Conservation (phyloP, 2,329 filamentous ascomycete genomes). For the Leptographium wingfieldii region DNA sequence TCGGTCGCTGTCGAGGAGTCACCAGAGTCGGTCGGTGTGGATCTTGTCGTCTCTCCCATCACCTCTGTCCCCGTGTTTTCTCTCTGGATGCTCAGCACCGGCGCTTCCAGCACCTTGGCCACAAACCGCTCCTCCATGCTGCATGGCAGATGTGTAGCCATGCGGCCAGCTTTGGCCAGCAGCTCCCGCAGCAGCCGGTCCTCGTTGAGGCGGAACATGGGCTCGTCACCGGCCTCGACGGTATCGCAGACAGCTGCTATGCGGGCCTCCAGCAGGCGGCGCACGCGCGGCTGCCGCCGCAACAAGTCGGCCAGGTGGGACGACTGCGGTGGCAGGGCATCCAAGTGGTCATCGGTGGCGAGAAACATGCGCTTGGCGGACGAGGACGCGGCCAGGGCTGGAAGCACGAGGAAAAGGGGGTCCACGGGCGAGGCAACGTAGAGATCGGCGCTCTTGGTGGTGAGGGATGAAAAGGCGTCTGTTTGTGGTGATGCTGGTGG, state of each 20-base stretch:
- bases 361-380: conserved; percentile 52
- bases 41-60: not conserved
- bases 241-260: conserved; percentile 66
- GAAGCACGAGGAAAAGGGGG: conserved; percentile 69
- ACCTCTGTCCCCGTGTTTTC: no score
- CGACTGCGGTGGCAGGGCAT: conserved; percentile 41
- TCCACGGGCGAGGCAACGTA: conserved; percentile 77
- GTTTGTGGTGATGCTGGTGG: not conserved
- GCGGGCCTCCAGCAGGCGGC: conserved; percentile 45
- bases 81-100: conserved; percentile 52
- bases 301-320: conserved; percentile 49
- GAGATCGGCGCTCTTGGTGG: conserved; percentile 59
- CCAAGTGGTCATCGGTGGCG: conserved; percentile 59
- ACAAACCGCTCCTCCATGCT: conserved; percentile 85
- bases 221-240: conserved; percentile 71
- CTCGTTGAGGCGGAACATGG: conserved; percentile 69
- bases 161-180: conserved; percentile 56
- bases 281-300: conserved; percentile 29
- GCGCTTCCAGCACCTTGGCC: conserved; percentile 59
- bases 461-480: conserved; percentile 18
- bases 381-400: conserved; percentile 43
- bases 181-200: conserved; percentile 55
- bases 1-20: conserved; percentile 18
- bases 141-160: conserved; percentile 52
- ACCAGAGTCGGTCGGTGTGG: conserved; percentile 18